Percentiles rank a stretch among this genome's conserved stretches.
Conservation (phyloP, 768 basidiomycete species). For the Boletus sp. region DNA sequence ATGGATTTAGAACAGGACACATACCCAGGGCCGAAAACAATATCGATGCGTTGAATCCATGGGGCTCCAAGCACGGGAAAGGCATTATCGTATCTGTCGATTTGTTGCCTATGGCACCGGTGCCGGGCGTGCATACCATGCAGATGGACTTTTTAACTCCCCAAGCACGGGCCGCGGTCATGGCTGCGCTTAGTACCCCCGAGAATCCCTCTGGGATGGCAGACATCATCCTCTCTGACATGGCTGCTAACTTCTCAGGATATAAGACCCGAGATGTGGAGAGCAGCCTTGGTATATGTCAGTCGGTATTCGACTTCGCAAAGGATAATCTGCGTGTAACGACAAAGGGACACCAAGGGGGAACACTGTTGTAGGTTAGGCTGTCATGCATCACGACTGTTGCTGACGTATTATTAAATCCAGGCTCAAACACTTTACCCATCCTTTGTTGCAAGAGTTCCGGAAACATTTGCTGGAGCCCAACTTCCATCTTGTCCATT, state of each 20-base stretch:
- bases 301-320: constrained; percentile 70
- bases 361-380: constrained; percentile 48
- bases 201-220: constrained; percentile 43
- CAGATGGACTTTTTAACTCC: constrained; percentile 76
- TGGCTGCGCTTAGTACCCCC: constrained; percentile 32
- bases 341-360: constrained; percentile 41
- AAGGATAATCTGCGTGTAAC: constrained; percentile 46
- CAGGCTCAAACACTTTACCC: constrained; percentile 84
- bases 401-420: not conserved
- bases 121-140: constrained; percentile 70
- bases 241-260: constrained; percentile 84
- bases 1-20: not conserved
- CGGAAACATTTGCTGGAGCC: constrained; percentile 52
- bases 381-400: not conserved
- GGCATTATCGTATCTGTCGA: constrained; percentile 75
- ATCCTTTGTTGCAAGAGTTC: constrained; percentile 70
- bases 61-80: constrained; percentile 27
- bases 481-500: constrained; percentile 62
- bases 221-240: constrained; percentile 85
- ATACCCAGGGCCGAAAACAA: not conserved
- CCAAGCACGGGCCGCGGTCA: constrained; percentile 44
- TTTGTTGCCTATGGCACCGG: constrained; percentile 64
- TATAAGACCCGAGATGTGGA: constrained; percentile 62
- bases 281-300: constrained; percentile 67
- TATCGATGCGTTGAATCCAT: constrained; percentile 1